Percentiles rank a stretch among this genome's conserved stretches.
These are phyloP conservation scores for Primulina eburnea DNA, from an alignment of 257 asterid genomes.

Conservation along the genomic window DNA sequence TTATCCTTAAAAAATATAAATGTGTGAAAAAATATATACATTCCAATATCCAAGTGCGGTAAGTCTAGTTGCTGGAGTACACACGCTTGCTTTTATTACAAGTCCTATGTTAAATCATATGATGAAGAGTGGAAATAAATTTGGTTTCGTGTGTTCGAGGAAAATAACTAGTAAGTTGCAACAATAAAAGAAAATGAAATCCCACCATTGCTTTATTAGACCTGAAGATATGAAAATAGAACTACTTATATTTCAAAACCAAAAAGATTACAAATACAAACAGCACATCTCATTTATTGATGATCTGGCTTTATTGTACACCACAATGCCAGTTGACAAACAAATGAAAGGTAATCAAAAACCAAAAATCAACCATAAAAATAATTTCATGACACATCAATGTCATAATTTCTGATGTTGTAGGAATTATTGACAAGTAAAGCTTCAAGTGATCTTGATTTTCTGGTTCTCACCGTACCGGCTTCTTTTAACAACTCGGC, in stretches of 20 bases:
- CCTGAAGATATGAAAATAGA: conserved; percentile 32
- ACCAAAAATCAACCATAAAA: neutral
- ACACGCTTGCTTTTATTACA: neutral
- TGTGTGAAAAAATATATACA: too few relatives aligned
- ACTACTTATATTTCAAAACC: conserved; percentile 22
- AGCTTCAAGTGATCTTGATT: conserved; percentile 66
- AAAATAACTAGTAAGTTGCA: conserved; percentile 31
- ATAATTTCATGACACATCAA: conserved; percentile 37
- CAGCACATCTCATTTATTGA: too few relatives aligned
- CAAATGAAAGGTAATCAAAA: conserved; percentile 14
- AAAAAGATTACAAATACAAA: neutral
- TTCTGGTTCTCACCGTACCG: conserved; percentile 62
- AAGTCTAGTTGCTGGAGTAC: too few relatives aligned
- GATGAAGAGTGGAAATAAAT: neutral
- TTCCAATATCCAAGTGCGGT: too few relatives aligned
- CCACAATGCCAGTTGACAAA: conserved; percentile 16
- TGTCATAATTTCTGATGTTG: conserved; percentile 28
- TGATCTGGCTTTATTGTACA: too few relatives aligned
- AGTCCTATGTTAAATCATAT: conserved; percentile 19
- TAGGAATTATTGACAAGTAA: conserved; percentile 52
- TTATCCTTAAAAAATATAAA: too few relatives aligned
- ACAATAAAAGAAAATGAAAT: conserved; percentile 47
- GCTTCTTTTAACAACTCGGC: conserved; percentile 64
- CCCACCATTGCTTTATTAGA: conserved; percentile 40
- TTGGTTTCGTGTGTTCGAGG: conserved; percentile 3